Evolutionary conservation across 495 filamentous ascomycete species (phyloP), one percentile per base, ranked within the genome.

Genomic region (Daldinia grandis): DNA sequence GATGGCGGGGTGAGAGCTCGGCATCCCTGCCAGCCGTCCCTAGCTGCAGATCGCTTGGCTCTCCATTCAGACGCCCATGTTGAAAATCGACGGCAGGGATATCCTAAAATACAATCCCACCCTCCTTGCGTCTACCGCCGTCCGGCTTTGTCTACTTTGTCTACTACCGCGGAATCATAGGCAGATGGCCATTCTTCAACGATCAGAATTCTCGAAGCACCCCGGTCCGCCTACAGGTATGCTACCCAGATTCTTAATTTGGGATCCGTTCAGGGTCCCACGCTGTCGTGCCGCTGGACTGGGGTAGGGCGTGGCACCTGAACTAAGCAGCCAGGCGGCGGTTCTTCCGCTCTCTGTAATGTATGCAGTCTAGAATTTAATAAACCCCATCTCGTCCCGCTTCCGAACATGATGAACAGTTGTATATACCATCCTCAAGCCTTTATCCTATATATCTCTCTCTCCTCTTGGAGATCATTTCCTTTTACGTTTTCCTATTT

Each of bases 401-500:
- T 53, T 40, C 38, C 57, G 53, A 67, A 66, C 15, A 68, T 65
- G 64, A 54, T 19, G 15, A 62, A 53, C 70, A 62, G 55, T 28
- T 73, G 69, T 72, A 73, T 62, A 73, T 69, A 73, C 69, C 69
- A 76, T 74, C 73, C 49, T 70, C 73, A 68, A 66, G 62, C 53
- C 15, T 57, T 58, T 54, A 61, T 74, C 67, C 10, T 67, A 71
- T 69, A 70, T 70, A 58, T 66, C 55, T 66, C 55, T 72, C 51
- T 65, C 68, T 72, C 60, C 58, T 70, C 62, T 12, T 63, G 70
- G 68, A 62, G 70, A 72, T 77, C 66, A 38, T 76, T 73, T 73
- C 58, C 69, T 77, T 80, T 74, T 73, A 75, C 74, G 73, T 75
- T 76, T 74, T 73, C 62, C 66, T 78, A 77, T 76, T 72, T 64